Evolutionary conservation across 208 protist genomes (phyloP), one percentile per base, ranked within the genome.

Genomic region (Trypanosoma mega): DNA sequence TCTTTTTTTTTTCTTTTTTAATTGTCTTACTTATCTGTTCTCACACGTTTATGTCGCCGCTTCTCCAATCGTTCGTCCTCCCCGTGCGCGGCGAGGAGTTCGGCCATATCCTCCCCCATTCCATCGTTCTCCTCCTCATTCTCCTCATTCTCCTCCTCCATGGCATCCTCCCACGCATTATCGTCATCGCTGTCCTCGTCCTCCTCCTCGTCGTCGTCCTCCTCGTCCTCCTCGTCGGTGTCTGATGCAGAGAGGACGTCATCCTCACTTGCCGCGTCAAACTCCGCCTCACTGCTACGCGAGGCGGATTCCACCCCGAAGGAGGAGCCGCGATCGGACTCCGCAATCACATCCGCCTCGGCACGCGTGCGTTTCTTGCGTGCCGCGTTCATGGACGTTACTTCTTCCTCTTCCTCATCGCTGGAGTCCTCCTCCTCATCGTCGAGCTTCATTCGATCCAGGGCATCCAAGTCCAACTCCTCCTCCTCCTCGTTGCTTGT

Each of bases 21-120:
- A 24, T 39, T 12, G 2, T 48, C 20, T 61, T 64, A 36, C 55
- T 68, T 70, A 50, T 82, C 76, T 39, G 78, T 59, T 75, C 78
- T 78, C 56, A 74, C 64, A 41, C 64, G 41, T 54, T 76, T 64
- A 26, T 63, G 24, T 43, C 66, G 54, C 44, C 52, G 54, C 48
- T 53, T 39, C 26, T 65, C 37, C 36, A 66, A 39, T 27, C 46
- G 37, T 11, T 75, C 48, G 23, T 75, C 64, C n/a, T 43, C 51
- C 3, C 52, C 51, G 4, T 67, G 61, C n/a, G 39, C 61, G 2
- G 51, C 60, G 5, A 90, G 63, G 24, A 90, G 69, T 36, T 85
- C 74, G 30, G 67, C 50, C 78, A 88, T 87, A 47, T 88, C 76
- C 0, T 87, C 75, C 4, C 62, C 76, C 69, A 87, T 74, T 44